Evolutionary conservation across 306 rosid genomes (phyloP), one percentile per base, ranked within the genome.

Genomic region (Prunus mongolica): DNA sequence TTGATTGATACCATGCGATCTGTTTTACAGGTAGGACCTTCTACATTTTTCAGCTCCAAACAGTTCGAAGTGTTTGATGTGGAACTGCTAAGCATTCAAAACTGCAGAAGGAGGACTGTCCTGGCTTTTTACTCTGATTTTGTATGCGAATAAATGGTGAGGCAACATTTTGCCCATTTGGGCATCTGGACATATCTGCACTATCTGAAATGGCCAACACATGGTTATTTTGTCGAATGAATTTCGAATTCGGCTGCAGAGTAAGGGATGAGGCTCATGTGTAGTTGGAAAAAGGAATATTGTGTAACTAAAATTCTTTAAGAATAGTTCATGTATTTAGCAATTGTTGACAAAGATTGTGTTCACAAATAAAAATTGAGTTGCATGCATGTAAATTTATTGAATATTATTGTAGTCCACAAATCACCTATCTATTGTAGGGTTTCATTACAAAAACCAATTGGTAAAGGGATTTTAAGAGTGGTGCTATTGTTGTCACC

Each of bases 21-120:
- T 54, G 78, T 82, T 82, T 32, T 6, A 66, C 90, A 95, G 99
- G 99, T 92, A 22, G 99, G 99, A 70, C 98, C 99, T 78, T 92
- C 99, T 30, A 95, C 99, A 61, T 95, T 95, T 78, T 95, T 95
- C 89, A 91, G 99, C 88, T 50, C 99, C 16, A 91, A 95, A 81
- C 99, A 95, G 76, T 92, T 91, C 20, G 97, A 95, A 88, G 99
- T 95, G 78, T 95, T 95, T 81, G 99, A 92, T 50, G 93, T 95
- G 80, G 98, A 95, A 75, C 69, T 95, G 65, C 74, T 92, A 60
- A 84, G 90, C 86, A 71, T 95, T 82, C 91, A 95, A 77, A 85
- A 79, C 83, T 91, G 99, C 73, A 82, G 83, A 76, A 89, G 97
- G 82, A 92, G 98, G 88, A 91, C 97, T 4, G 79, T 95, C 64